Conservation (phyloP, 2,329 filamentous ascomycete species). For the Nothophoma quercina region DNA sequence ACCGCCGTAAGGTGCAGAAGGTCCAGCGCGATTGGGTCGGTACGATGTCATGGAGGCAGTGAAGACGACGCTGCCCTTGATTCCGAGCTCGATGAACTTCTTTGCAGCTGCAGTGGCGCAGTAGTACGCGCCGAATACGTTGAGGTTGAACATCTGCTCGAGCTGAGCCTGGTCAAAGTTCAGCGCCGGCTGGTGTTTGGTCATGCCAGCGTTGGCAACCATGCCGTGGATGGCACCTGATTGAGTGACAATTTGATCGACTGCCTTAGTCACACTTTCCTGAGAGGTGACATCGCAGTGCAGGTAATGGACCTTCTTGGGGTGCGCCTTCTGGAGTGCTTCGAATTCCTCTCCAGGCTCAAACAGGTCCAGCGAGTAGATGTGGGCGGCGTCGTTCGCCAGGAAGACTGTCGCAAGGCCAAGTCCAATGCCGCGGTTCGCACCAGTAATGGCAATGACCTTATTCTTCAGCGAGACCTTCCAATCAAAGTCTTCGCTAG, state of each 20-base stretch:
- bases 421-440: conserved; percentile 52
- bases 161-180: conserved; percentile 61
- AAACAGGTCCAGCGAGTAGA: conserved; percentile 60
- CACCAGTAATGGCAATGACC: conserved; percentile 45
- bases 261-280: conserved; percentile 53
- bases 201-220: conserved; percentile 61
- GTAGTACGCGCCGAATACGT: conserved; percentile 57
- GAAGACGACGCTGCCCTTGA: conserved; percentile 60
- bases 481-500: conserved; percentile 55
- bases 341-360: conserved; percentile 57
- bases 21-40: conserved; percentile 59
- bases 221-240: conserved; percentile 60
- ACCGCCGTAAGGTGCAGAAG: conserved; percentile 58
- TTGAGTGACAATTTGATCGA: conserved; percentile 58
- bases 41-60: conserved; percentile 61
- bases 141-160: conserved; percentile 57
- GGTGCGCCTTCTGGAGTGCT: conserved; percentile 51
- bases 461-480: conserved; percentile 55
- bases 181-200: conserved; percentile 61
- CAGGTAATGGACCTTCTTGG: conserved; percentile 55
- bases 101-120: conserved; percentile 57
- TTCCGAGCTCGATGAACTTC: conserved; percentile 54
- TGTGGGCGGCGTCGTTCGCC: conserved; percentile 54
- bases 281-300: conserved; percentile 60
- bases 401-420: conserved; percentile 58